Conservation (phyloP, 2,329 filamentous ascomycete genomes). For the Diaporthe sp. region DNA sequence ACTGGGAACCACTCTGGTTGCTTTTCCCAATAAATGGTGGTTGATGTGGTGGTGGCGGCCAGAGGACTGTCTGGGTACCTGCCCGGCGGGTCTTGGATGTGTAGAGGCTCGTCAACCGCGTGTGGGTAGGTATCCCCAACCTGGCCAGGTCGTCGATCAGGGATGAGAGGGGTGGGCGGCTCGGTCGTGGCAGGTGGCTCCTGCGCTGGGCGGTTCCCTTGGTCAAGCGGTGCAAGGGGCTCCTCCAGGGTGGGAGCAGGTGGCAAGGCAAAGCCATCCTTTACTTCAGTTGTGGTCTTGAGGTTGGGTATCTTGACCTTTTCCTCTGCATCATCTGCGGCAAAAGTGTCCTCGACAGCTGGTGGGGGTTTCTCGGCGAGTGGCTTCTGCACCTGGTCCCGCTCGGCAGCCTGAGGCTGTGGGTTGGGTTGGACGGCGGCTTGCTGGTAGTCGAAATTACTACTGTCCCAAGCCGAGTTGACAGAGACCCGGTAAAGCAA, state of each 20-base stretch:
- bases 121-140: constrained; percentile 43
- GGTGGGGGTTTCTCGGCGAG: constrained; percentile 8
- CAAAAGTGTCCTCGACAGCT: constrained; percentile 18
- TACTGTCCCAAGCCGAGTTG: constrained; percentile 54
- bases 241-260: constrained; percentile 40
- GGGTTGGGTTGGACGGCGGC: constrained; percentile 25
- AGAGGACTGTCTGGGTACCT: constrained; percentile 44
- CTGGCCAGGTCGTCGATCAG: constrained; percentile 48
- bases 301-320: constrained; percentile 49
- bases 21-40: constrained; percentile 78
- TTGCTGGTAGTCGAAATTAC: constrained; percentile 36
- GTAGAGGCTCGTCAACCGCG: constrained; percentile 42
- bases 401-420: constrained; percentile 13
- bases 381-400: constrained; percentile 21
- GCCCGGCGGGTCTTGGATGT: constrained; percentile 46
- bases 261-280: constrained; percentile 48
- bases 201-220: constrained; percentile 44
- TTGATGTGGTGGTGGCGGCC: constrained; percentile 42
- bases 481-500: constrained; percentile 65
- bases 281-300: constrained; percentile 47
- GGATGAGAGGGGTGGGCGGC: constrained; percentile 47
- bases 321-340: constrained; percentile 2
- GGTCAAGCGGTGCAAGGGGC: background rate
- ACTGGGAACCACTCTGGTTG: constrained; percentile 84
- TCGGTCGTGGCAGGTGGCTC: constrained; percentile 47